These are phyloP conservation scores for Caloboletus firmus DNA, from an alignment of 1,284 basidiomycete species.

Conservation along the genomic window DNA sequence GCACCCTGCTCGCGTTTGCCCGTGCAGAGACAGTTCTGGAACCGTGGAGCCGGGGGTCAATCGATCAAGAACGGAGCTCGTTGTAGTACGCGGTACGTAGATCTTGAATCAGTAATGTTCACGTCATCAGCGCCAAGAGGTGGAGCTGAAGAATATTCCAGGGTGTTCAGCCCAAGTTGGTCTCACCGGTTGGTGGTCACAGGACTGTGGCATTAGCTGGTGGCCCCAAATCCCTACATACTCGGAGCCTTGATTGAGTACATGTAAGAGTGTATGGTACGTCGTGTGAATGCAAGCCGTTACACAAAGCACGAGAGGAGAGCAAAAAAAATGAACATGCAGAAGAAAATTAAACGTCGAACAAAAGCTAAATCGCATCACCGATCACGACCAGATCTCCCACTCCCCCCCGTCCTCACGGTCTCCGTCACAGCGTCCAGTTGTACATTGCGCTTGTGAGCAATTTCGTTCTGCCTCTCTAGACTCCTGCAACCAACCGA, in stretches of 20 bases:
- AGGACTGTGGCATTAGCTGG: too few species aligned
- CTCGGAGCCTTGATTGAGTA: background rate
- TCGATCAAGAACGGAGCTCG: too few species aligned
- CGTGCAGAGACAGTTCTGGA: too few species aligned
- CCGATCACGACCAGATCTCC: slow-evolving; percentile 26
- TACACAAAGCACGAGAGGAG: slow-evolving; percentile 2
- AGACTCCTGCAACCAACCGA: slow-evolving; percentile 47
- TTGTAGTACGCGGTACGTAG: too few species aligned
- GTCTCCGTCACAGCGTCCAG: slow-evolving; percentile 64
- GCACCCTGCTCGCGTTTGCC: too few species aligned
- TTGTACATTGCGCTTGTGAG: slow-evolving; percentile 65
- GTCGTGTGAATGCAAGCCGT: background rate
- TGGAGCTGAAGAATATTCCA: too few species aligned
- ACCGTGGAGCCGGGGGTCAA: too few species aligned
- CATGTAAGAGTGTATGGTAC: slow-evolving; percentile 13
- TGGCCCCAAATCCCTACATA: too few species aligned
- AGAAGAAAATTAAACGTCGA: background rate
- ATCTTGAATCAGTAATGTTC: too few species aligned
- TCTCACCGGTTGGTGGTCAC: too few species aligned
- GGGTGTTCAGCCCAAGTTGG: too few species aligned
- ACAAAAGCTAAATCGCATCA: slow-evolving; percentile 15
- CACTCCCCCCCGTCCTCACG: slow-evolving; percentile 28
- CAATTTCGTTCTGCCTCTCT: slow-evolving; percentile 68
- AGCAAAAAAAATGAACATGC: background rate
- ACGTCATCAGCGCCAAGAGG: too few species aligned